Conservation (phyloP, 129 eudicot genomes). For the Centrapalus pauciflorus region DNA sequence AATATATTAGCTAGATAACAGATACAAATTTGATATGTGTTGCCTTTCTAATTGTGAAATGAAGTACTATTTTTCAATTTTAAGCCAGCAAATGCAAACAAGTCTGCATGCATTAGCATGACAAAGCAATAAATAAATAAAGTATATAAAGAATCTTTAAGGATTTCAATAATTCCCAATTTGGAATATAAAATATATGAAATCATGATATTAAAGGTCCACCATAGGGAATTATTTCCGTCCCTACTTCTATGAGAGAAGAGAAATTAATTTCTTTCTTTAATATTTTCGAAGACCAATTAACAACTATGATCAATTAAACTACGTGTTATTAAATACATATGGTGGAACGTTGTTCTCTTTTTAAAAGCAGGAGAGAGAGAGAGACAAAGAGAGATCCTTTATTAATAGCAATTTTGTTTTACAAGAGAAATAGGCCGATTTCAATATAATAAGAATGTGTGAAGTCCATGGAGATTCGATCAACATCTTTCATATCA, state of each 20-base stretch:
- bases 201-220: constrained; percentile 19
- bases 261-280: constrained; percentile 4
- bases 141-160: constrained; percentile 18
- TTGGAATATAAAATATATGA: constrained; percentile 25
- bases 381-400: not conserved
- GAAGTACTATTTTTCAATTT: not conserved
- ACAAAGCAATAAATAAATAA: constrained; percentile 29
- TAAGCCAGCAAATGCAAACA: constrained; percentile 22
- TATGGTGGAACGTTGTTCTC: not conserved
- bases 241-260: constrained; percentile 11
- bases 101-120: constrained; percentile 49
- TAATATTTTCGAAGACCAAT: not conserved
- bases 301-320: not conserved
- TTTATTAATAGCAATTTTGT: not conserved
- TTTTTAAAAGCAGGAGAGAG: not conserved
- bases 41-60: constrained; percentile 17
- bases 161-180: constrained; percentile 4
- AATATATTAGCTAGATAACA: not conserved
- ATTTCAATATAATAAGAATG: not conserved
- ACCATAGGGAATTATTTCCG: not conserved
- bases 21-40: constrained; percentile 15
- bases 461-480: not conserved
- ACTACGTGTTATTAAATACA: not conserved
- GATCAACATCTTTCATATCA: not conserved
- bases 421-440: not conserved